Base-by-base conservation (phyloP, 805 yeast species). In the Sugiyamaella lignohabitans region DNA sequence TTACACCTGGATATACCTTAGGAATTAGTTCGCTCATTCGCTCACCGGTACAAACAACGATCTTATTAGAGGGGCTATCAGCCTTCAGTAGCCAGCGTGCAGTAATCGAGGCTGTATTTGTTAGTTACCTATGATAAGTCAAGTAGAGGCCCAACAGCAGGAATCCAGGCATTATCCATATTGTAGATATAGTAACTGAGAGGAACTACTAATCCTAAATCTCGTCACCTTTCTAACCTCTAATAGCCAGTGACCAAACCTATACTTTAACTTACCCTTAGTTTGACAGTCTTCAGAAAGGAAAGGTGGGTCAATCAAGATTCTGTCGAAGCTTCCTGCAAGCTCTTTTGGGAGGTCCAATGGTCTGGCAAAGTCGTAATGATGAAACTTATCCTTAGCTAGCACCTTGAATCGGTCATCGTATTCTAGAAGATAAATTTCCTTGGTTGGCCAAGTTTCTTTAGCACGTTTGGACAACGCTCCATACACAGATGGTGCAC, bases 401-500 rank as follows among this genome's bases (percentile, higher is more conserved):
- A 88, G 66, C 11, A 82, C 68, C 50, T 75, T 79, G 63, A 88
- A 88, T 59, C 97, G 74, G 45, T 70, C 75, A 61, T 89, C 96
- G 60, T 60, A 84, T 62, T 89, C 97, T 47, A 88, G 69, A 45
- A 88, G 69, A 59, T 84, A 85, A 17, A 87, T 80, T 87, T 85
- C 34, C 32, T 50, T 14, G 16, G 57, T 52, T 8, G 89, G 89
- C 32, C 84, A 53, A 3, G 70, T 68, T 4, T 63, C 64, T 5
- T 63, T 62, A 3, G 78, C 76, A 43, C 76, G 70, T 48, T 76
- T 75, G 52, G 73, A 74, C 38, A 87, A 76, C 0, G 91, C 93
- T 1, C 95, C 94, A 66, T 82, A 88, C 2, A 87, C 96, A 0
- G 96, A 84, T 17, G 97, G 96, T 1, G 96, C 96, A 67, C 89